phyloP scores from a whole-genome alignment of 1,139 yeast species.

The Yarrowia galli region DNA sequence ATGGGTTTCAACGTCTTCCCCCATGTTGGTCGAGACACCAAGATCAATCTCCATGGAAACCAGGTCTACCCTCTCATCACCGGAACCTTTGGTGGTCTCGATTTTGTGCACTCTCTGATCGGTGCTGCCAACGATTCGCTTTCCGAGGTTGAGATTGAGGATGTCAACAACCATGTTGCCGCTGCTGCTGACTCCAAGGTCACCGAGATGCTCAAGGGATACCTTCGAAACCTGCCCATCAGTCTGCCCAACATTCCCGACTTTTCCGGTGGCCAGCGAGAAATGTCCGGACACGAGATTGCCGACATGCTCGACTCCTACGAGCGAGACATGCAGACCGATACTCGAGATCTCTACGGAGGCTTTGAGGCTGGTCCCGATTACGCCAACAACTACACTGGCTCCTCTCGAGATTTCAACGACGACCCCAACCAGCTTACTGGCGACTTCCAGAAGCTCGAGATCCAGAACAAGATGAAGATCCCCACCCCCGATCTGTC shows the following conservation, averaged over 20 bases:
- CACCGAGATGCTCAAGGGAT: conserved; percentile 34
- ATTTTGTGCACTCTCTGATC: conserved; percentile 45
- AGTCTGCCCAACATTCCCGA: conserved; percentile 35
- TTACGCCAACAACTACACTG: conserved; percentile 34
- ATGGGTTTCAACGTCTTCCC: conserved; percentile 47
- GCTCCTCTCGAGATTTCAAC: conserved; percentile 32
- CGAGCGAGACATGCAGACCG: conserved; percentile 34
- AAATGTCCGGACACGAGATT: conserved; percentile 27
- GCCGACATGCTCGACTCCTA: conserved; percentile 34
- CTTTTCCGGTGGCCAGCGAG: conserved; percentile 24
- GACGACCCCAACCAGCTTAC: conserved; percentile 21
- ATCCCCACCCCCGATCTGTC: conserved; percentile 21
- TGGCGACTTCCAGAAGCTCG: conserved; percentile 22
- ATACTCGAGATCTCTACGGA: conserved; percentile 31
- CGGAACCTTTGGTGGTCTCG: conserved; percentile 47
- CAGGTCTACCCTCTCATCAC: conserved; percentile 46
- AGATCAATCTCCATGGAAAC: conserved; percentile 43
- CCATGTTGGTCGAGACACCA: conserved; percentile 45
- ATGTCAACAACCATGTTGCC: conserved; percentile 35
- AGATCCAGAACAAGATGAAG: conserved; percentile 33
- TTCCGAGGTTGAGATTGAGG: conserved; percentile 37
- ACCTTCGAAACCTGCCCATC: conserved; percentile 39
- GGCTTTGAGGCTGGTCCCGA: conserved; percentile 35
- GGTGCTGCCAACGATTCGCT: conserved; percentile 47
- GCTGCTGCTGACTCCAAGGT: conserved; percentile 21